Percentiles rank a stretch among this genome's conserved stretches.
Conservation (phyloP, 768 basidiomycete species). For the Leccinellum rugosiceps region DNA sequence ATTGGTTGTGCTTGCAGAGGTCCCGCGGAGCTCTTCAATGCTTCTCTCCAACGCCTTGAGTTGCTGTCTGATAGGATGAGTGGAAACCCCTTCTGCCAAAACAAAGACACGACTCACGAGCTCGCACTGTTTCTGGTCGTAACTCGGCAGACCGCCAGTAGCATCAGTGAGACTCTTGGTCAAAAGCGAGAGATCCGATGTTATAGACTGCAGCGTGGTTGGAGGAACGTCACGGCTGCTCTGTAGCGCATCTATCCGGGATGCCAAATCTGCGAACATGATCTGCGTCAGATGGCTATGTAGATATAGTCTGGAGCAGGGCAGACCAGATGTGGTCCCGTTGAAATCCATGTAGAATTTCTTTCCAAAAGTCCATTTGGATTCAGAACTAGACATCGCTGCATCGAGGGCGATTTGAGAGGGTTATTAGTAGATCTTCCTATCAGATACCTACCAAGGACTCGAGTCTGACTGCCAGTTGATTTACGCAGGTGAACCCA, state of each 20-base stretch:
- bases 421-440: too few species aligned
- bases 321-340: slow-evolving; percentile 24
- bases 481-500: not conserved
- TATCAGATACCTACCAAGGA: too few species aligned
- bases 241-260: slow-evolving; percentile 44
- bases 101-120: slow-evolving; percentile 41
- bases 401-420: not conserved
- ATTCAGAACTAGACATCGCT: slow-evolving; percentile 19
- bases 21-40: slow-evolving; percentile 48
- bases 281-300: slow-evolving; percentile 14
- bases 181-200: slow-evolving; percentile 52
- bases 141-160: slow-evolving; percentile 60
- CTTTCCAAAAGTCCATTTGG: slow-evolving; percentile 30
- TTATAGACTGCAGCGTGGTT: slow-evolving; percentile 42
- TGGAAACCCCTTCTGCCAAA: not conserved
- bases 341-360: slow-evolving; percentile 27
- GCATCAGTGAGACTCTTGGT: slow-evolving; percentile 64
- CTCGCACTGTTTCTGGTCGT: slow-evolving; percentile 74
- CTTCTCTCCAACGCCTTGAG: slow-evolving; percentile 57
- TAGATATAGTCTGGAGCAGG: not conserved
- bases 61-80: slow-evolving; percentile 46
- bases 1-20: slow-evolving; percentile 49
- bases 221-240: slow-evolving; percentile 23
- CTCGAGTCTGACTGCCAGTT: too few species aligned
- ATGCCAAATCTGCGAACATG: slow-evolving; percentile 42